phyloP scores from a whole-genome alignment of 805 yeast species.

The Myxozyma nipponensis region DNA sequence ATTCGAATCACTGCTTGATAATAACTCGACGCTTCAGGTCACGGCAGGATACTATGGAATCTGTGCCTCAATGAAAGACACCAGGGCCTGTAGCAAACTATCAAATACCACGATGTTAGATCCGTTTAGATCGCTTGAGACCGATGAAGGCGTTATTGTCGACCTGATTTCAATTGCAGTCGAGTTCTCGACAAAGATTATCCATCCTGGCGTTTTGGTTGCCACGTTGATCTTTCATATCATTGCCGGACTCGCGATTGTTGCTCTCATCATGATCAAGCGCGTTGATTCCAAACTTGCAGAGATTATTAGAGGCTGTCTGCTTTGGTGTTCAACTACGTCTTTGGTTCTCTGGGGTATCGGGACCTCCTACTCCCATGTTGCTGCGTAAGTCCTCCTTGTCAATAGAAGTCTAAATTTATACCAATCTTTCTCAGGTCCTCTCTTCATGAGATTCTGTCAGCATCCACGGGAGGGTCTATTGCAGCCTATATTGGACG shows the following conservation, averaged over 20 bases:
- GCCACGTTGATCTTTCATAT: slow-evolving; percentile 37
- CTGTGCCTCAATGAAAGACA: slow-evolving; percentile 11
- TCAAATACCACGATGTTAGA: slow-evolving; percentile 6
- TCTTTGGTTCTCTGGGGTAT: slow-evolving; percentile 19
- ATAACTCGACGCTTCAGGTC: slow-evolving; percentile 10
- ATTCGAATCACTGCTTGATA: slow-evolving; percentile 4
- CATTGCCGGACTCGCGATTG: slow-evolving; percentile 30
- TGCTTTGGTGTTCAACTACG: slow-evolving; percentile 16
- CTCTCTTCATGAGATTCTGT: slow-evolving; percentile 8
- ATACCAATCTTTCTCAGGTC: background rate
- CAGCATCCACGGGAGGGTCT: slow-evolving; percentile 7
- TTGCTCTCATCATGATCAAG: background rate
- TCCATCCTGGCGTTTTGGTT: slow-evolving; percentile 43
- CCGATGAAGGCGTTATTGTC: slow-evolving; percentile 11
- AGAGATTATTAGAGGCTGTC: slow-evolving; percentile 1
- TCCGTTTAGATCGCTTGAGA: slow-evolving; percentile 2
- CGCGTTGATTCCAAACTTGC: slow-evolving; percentile 9
- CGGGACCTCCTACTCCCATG: slow-evolving; percentile 19
- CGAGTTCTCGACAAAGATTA: slow-evolving; percentile 32
- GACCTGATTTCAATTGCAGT: slow-evolving; percentile 22
- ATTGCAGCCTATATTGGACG: slow-evolving; percentile 15
- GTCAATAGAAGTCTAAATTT: background rate
- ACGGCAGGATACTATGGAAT: slow-evolving; percentile 23
- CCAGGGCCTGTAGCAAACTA: slow-evolving; percentile 1
- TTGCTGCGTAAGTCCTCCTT: slow-evolving; percentile 7